Conservation (phyloP, 1,139 yeast genomes). For the Lodderomyces pseudojiufengensis region DNA sequence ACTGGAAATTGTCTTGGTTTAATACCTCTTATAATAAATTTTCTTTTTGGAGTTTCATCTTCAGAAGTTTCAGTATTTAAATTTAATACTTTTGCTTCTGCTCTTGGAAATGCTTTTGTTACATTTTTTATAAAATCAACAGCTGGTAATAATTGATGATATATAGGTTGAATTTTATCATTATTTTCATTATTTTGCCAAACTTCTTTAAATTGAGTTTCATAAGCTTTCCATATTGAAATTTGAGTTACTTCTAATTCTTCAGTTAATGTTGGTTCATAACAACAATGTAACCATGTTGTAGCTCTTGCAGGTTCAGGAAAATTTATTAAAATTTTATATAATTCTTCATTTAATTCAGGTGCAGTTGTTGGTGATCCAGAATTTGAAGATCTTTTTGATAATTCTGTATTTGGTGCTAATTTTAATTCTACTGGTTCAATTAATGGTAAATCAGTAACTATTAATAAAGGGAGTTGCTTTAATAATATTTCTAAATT, state of each 20-base stretch:
- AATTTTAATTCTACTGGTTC: constrained; percentile 17
- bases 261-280: constrained; percentile 53
- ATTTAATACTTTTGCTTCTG: constrained; percentile 93
- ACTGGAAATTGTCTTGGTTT: constrained; percentile 46
- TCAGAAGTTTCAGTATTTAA: too few relatives aligned
- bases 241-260: constrained; percentile 91
- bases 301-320: constrained; percentile 92
- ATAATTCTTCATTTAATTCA: constrained; percentile 50
- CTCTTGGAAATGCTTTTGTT: constrained; percentile 82
- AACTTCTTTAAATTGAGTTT: constrained; percentile 63
- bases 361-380: constrained; percentile 62
- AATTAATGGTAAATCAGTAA: constrained; percentile 27
- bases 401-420: constrained; percentile 25
- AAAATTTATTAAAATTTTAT: constrained; percentile 56
- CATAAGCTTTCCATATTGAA: constrained; percentile 94
- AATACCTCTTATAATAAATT: constrained; percentile 89
- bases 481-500: constrained; percentile 50
- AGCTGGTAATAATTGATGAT: constrained; percentile 76
- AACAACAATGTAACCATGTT: constrained; percentile 91
- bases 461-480: constrained; percentile 60
- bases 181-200: constrained; percentile 18
- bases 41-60: constrained; percentile 52
- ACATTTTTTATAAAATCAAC: constrained; percentile 96
- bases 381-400: constrained; percentile 33
- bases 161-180: constrained; percentile 12